Evolutionary conservation across 2,329 filamentous ascomycete genomes (phyloP).

Genomic region (Phialocephala sp.): DNA sequence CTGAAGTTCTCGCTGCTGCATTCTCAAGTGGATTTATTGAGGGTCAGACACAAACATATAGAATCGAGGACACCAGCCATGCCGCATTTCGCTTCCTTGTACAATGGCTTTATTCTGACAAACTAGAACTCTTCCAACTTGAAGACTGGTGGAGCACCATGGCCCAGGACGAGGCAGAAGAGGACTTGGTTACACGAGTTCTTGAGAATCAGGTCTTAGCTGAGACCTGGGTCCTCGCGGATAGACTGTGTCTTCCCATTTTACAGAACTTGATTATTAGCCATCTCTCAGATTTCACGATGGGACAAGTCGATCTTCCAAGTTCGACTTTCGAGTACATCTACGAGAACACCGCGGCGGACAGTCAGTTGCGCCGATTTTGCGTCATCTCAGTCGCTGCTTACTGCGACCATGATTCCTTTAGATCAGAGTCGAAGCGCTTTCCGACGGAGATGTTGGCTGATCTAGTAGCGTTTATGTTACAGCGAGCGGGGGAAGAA

Average conservation of each 20-base stretch:
- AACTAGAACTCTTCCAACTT: neutral
- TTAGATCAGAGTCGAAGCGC: neutral
- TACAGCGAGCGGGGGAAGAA: too few relatives aligned
- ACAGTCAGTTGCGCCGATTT: neutral
- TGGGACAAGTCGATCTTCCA: too few relatives aligned
- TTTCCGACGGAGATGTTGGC: neutral
- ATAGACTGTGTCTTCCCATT: neutral
- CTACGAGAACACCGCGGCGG: neutral
- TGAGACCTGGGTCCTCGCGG: constrained; percentile 12
- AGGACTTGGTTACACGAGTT: neutral
- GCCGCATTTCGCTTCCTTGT: neutral
- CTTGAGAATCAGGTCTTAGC: constrained; percentile 2
- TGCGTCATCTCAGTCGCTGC: neutral
- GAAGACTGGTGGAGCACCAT: neutral
- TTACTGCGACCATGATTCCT: neutral
- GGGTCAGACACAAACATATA: constrained; percentile 7
- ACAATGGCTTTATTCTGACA: constrained; percentile 3
- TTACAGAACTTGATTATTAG: constrained; percentile 6
- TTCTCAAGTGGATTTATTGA: neutral
- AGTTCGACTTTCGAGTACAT: neutral
- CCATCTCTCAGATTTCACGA: neutral
- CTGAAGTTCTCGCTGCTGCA: neutral
- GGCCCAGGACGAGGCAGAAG: neutral
- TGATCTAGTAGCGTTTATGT: neutral
- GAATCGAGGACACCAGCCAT: neutral